These are phyloP conservation scores for Neurospora crassa DNA, from an alignment of 2,329 filamentous ascomycete species.

Conservation along the genomic window DNA sequence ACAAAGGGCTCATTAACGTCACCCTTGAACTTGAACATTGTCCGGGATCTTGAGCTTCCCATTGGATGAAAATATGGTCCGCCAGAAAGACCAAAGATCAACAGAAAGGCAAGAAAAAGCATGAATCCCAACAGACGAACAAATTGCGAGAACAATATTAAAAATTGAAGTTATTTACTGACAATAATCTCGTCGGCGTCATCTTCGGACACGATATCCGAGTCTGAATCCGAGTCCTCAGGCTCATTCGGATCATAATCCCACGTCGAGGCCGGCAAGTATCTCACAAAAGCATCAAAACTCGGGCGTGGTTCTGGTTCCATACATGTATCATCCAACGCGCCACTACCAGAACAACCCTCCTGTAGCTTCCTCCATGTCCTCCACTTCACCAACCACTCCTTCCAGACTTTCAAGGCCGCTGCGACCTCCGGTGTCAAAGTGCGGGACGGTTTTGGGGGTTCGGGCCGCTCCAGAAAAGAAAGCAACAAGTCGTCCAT, in stretches of 20 bases:
- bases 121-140: neutral
- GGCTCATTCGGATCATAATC: neutral
- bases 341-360: neutral
- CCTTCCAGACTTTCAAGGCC: neutral
- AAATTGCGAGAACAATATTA: neutral
- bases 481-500: neutral
- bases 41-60: too few relatives aligned
- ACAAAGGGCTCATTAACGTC: neutral
- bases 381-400: neutral
- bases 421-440: neutral
- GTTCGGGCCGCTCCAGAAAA: neutral
- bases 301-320: neutral
- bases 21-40: neutral
- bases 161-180: neutral
- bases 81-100: too few relatives aligned
- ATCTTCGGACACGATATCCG: neutral
- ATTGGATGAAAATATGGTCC: too few relatives aligned
- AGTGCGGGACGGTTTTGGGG: neutral
- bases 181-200: neutral
- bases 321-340: neutral
- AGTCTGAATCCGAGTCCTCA: neutral
- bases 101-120: neutral
- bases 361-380: neutral
- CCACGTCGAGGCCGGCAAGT: neutral
- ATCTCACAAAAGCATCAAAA: neutral